Evolutionary conservation across 108 stramenopile genomes (phyloP).

Genomic region (Fragilaria crotonensis): DNA sequence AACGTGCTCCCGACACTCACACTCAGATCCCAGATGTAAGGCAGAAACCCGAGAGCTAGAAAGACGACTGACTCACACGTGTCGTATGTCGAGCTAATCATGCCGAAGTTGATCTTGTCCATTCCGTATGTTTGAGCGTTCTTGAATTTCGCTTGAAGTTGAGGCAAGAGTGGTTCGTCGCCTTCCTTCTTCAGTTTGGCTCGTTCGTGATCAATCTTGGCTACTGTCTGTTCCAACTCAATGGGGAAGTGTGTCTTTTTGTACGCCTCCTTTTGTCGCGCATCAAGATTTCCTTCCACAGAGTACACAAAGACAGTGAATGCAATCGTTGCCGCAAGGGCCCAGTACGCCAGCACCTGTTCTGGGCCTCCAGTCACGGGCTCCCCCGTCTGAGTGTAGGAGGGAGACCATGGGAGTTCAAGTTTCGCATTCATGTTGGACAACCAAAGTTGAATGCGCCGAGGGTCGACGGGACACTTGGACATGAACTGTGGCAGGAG

Average conservation of each 20-base stretch:
- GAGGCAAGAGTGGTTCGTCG: conserved; percentile 57
- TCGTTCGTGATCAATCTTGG: conserved; percentile 56
- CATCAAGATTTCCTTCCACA: conserved; percentile 59
- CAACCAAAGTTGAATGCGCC: neutral
- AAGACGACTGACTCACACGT: conserved; percentile 58
- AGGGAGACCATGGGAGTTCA: conserved; percentile 31
- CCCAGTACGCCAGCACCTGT: conserved; percentile 26
- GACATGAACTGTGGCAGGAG: conserved; percentile 1
- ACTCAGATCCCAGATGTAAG: conserved; percentile 76
- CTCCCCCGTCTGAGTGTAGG: conserved; percentile 26
- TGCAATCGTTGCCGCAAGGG: conserved; percentile 51
- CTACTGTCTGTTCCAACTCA: conserved; percentile 55
- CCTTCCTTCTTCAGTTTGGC: conserved; percentile 27
- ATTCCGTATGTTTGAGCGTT: conserved; percentile 79
- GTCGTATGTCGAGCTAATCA: conserved; percentile 66
- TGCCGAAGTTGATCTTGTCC: conserved; percentile 86
- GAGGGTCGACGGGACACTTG: conserved; percentile 5
- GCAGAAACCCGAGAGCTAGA: conserved; percentile 69
- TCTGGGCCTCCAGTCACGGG: conserved; percentile 2
- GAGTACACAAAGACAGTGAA: conserved; percentile 69
- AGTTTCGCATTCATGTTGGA: conserved; percentile 1
- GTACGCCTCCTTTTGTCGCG: conserved; percentile 64
- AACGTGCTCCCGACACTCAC: conserved; percentile 21
- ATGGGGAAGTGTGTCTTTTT: conserved; percentile 58
- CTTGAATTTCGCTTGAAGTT: conserved; percentile 78